Conservation (phyloP, 768 basidiomycete species). For the Boletus tylopilopsis region DNA sequence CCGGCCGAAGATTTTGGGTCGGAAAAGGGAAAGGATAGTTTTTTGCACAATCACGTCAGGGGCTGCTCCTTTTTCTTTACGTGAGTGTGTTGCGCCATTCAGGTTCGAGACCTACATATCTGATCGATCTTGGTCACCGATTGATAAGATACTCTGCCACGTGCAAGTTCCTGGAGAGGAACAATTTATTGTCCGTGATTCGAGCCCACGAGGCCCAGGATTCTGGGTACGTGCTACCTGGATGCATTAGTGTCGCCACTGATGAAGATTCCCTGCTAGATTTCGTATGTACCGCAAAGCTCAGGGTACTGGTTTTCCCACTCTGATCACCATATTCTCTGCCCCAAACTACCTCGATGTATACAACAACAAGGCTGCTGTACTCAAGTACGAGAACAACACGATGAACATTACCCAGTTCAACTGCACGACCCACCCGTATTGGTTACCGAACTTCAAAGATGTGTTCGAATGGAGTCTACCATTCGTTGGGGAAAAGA, state of each 20-base stretch:
- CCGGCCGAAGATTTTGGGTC: constrained; percentile 69
- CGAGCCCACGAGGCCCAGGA: constrained; percentile 98
- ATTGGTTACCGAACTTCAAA: constrained; percentile 97
- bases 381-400: constrained; percentile 95
- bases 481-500: constrained; percentile 96
- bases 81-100: constrained; percentile 31
- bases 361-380: constrained; percentile 94
- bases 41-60: constrained; percentile 69
- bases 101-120: background rate
- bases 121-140: background rate
- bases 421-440: constrained; percentile 77
- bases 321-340: constrained; percentile 96
- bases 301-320: constrained; percentile 88
- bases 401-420: constrained; percentile 94
- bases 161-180: constrained; percentile 90
- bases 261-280: constrained; percentile 31
- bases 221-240: constrained; percentile 60
- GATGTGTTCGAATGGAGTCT: constrained; percentile 98
- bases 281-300: constrained; percentile 95
- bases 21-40: constrained; percentile 61
- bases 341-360: constrained; percentile 97
- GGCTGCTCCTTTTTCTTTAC: constrained; percentile 78
- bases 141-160: constrained; percentile 72
- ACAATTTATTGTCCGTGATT: constrained; percentile 87
- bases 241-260: background rate